Conservation (phyloP, 1,284 basidiomycete genomes). For the Ceratobasidium sp. region DNA sequence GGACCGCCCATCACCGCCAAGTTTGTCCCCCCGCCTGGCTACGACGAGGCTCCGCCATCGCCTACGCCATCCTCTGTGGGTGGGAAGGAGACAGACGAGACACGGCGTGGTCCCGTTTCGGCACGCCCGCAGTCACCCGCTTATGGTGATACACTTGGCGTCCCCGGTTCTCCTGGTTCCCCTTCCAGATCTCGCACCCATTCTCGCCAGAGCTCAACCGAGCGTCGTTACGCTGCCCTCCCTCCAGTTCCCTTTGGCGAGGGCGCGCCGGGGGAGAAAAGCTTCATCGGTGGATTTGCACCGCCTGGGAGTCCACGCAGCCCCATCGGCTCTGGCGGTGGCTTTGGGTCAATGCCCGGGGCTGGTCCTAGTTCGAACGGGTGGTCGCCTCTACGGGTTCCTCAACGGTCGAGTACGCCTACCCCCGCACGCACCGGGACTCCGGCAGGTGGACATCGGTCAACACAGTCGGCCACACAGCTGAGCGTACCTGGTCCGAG, state of each 20-base stretch:
- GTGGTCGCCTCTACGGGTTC: conserved; percentile 31
- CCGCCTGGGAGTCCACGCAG: conserved; percentile 34
- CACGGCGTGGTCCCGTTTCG: conserved; percentile 15
- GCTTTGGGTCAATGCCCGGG: conserved; percentile 44
- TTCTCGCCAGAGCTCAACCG: conserved; percentile 40
- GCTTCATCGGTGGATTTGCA: conserved; percentile 37
- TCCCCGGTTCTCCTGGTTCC: conserved; percentile 22
- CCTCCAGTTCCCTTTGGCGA: conserved; percentile 52
- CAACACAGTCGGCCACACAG: conserved; percentile 31
- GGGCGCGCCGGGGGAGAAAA: conserved; percentile 12
- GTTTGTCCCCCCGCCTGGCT: conserved; percentile 78
- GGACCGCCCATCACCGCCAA: conserved; percentile 64
- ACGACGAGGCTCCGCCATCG: conserved; percentile 61
- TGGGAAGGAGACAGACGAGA: conserved; percentile 23
- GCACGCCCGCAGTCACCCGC: conserved; percentile 23
- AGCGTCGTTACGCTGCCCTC: conserved; percentile 51
- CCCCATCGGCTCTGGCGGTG: conserved; percentile 19
- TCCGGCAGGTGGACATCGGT: conserved; percentile 46
- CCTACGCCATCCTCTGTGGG: conserved; percentile 42
- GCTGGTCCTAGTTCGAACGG: conserved; percentile 38
- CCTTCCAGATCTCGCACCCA: conserved; percentile 20
- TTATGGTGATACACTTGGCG: conserved; percentile 29
- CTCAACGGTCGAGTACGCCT: conserved; percentile 45
- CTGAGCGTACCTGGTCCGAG: conserved; percentile 37
- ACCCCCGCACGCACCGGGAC: conserved; percentile 52